Conservation (phyloP, 257 asterid species). For the Nicotiana sylvestris region DNA sequence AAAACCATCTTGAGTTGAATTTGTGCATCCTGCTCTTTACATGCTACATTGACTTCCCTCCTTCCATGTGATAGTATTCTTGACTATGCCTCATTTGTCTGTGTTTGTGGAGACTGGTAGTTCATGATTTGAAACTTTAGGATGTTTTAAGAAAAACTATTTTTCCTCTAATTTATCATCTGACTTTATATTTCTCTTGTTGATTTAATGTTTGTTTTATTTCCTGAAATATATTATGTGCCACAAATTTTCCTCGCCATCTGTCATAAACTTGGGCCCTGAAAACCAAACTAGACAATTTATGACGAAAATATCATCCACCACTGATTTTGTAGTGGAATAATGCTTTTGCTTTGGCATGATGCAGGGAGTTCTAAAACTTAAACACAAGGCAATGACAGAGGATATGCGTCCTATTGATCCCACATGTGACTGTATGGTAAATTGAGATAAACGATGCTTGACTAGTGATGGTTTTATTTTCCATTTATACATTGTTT, state of each 20-base stretch:
- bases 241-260: not conserved
- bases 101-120: not conserved
- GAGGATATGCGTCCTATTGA: slow-evolving; percentile 79
- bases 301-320: not conserved
- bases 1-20: not conserved
- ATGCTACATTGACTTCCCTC: not conserved
- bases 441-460: slow-evolving; percentile 24
- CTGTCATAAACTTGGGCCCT: not conserved
- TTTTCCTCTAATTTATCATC: not conserved
- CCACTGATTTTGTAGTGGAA: not conserved
- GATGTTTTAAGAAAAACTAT: not conserved
- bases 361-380: slow-evolving; percentile 84
- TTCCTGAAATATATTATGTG: not conserved
- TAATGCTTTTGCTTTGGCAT: slow-evolving; percentile 6
- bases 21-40: not conserved
- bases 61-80: not conserved
- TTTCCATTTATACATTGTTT: not conserved
- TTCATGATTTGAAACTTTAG: not conserved
- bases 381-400: slow-evolving; percentile 81
- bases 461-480: not conserved
- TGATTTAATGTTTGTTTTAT: not conserved
- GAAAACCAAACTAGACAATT: not conserved
- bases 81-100: not conserved
- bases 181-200: not conserved
- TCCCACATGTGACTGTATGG: slow-evolving; percentile 83